Conservation (phyloP, 106 monocot species). For the Ottelia alismoides region DNA sequence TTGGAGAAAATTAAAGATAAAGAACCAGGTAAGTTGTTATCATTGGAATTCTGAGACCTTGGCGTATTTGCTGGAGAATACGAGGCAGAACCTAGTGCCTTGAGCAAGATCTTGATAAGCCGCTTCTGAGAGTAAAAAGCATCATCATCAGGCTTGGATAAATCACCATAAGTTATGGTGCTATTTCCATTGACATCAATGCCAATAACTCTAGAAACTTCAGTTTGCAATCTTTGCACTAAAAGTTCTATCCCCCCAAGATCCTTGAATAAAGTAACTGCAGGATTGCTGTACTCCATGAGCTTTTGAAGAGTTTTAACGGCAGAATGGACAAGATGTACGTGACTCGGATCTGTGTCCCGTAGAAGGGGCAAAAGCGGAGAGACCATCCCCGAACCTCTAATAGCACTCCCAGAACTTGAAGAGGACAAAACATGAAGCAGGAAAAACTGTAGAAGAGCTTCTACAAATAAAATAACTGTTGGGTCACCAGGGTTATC, state of each 20-base stretch:
- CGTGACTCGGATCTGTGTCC: slow-evolving; percentile 54
- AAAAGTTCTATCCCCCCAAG: slow-evolving; percentile 83
- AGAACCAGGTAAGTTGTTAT: slow-evolving; percentile 48
- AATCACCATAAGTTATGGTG: slow-evolving; percentile 40
- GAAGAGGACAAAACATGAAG: slow-evolving; percentile 94
- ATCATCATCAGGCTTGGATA: slow-evolving; percentile 50
- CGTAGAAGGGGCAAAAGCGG: slow-evolving; percentile 74
- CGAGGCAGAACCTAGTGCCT: slow-evolving; percentile 81
- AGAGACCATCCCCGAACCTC: slow-evolving; percentile 81
- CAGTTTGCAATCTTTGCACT: slow-evolving; percentile 64
- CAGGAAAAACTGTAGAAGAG: slow-evolving; percentile 85
- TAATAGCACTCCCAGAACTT: slow-evolving; percentile 74
- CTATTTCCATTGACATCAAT: slow-evolving; percentile 25
- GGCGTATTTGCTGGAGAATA: slow-evolving; percentile 90
- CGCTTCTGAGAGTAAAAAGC: slow-evolving; percentile 62
- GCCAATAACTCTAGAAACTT: slow-evolving; percentile 65
- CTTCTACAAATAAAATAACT: slow-evolving; percentile 80
- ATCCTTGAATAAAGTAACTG: slow-evolving; percentile 89
- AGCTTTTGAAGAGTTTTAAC: slow-evolving; percentile 93
- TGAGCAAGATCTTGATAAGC: slow-evolving; percentile 79
- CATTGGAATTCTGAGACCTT: slow-evolving; percentile 52
- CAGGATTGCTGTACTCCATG: slow-evolving; percentile 88
- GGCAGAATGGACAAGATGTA: slow-evolving; percentile 75
- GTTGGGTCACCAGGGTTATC: slow-evolving; percentile 76
- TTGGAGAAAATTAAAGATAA: slow-evolving; percentile 77